A percentile compares a stretch with the other conserved stretches of the same genome.
Evolutionary conservation across 768 basidiomycete species (phyloP).

Genomic region (Calvatia gigantea): DNA sequence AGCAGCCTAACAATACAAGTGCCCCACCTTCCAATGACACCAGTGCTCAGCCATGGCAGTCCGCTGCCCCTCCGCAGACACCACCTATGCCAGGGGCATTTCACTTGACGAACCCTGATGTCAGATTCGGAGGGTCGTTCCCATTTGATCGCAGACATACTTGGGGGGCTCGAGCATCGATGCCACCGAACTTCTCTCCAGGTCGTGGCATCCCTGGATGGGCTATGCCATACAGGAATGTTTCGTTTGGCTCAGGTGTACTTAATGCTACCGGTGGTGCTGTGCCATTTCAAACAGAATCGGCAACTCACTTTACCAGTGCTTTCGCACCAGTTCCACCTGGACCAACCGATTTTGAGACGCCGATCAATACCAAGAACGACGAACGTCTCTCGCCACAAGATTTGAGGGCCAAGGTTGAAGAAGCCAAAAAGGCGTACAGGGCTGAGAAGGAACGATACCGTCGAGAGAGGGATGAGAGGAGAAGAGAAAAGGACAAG

Average conservation of each 20-base stretch:
- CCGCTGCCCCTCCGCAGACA: conserved; percentile 12
- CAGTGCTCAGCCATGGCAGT: neutral
- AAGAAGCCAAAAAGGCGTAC: conserved; percentile 65
- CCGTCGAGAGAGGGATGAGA: conserved; percentile 52
- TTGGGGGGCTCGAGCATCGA: neutral
- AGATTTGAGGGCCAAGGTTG: conserved; percentile 46
- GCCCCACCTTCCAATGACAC: neutral
- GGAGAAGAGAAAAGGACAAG: conserved; percentile 36
- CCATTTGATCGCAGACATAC: neutral
- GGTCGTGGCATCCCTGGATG: neutral
- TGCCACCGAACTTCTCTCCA: conserved; percentile 1
- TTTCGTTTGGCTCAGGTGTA: neutral
- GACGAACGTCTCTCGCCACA: conserved; percentile 26
- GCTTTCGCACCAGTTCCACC: neutral
- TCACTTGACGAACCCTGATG: neutral
- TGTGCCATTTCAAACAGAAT: neutral
- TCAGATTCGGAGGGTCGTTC: neutral
- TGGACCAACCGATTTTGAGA: neutral
- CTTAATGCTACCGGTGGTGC: neutral
- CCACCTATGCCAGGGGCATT: conserved; percentile 10
- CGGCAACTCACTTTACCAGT: neutral
- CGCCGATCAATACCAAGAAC: neutral
- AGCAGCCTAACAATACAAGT: neutral
- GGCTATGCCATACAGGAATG: neutral
- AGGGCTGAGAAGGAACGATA: conserved; percentile 70